Percentiles rank a stretch among this genome's conserved stretches.
These are phyloP conservation scores for Mrakia hoshinonis DNA, from an alignment of 768 basidiomycete genomes.

Conservation along the genomic window DNA sequence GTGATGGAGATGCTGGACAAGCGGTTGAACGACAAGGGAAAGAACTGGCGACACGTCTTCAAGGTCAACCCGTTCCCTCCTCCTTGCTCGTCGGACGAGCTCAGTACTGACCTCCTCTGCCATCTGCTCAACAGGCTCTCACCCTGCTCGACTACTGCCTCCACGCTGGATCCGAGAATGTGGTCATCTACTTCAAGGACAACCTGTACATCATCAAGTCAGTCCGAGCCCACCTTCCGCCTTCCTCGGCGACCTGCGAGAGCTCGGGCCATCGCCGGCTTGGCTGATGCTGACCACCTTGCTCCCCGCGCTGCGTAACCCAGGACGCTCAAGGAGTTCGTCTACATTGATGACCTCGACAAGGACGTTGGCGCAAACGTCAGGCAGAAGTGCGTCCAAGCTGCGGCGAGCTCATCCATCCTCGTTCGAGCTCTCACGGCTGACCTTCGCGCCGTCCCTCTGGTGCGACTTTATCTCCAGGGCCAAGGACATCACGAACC, in stretches of 20 bases:
- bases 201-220: constrained; percentile 92
- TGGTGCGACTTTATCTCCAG: constrained; percentile 38
- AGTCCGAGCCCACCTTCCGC: constrained; percentile 14
- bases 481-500: constrained; percentile 97
- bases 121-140: constrained; percentile 48
- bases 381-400: constrained; percentile 34
- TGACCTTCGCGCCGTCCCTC: background rate
- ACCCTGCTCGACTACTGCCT: constrained; percentile 92
- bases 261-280: background rate
- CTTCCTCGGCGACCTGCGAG: constrained; percentile 13
- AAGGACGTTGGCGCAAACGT: constrained; percentile 96
- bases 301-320: background rate
- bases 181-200: constrained; percentile 95
- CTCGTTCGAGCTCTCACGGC: background rate
- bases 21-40: constrained; percentile 94
- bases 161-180: constrained; percentile 94
- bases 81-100: background rate
- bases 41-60: constrained; percentile 99
- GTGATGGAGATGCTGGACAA: constrained; percentile 99
- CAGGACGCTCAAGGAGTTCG: constrained; percentile 89
- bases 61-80: constrained; percentile 53
- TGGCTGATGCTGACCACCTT: background rate
- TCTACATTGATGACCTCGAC: constrained; percentile 85
- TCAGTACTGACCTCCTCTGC: background rate
- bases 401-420: background rate